Percentiles rank a stretch among this genome's conserved stretches.
phyloP scores from a whole-genome alignment of 352 stramenopile genomes.

The Globisporangium cederbergense region DNA sequence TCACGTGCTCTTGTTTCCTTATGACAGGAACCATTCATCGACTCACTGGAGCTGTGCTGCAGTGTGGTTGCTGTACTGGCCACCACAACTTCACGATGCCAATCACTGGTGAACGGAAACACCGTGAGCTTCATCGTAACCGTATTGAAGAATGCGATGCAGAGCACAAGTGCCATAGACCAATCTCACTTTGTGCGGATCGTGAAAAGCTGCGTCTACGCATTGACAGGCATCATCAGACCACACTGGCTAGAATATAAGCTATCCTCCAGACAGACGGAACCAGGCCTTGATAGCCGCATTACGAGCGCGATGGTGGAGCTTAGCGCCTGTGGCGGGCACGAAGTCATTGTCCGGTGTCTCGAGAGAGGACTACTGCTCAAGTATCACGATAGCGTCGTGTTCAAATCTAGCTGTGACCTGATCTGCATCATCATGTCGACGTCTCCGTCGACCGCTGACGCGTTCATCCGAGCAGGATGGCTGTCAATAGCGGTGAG shows the following conservation, averaged over 20 bases:
- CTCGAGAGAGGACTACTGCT: conserved; percentile 20
- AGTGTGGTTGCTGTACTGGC: conserved; percentile 31
- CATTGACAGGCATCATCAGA: conserved; percentile 22
- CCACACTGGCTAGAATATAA: neutral
- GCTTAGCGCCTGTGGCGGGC: conserved; percentile 16
- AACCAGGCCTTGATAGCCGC: neutral
- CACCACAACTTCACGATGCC: conserved; percentile 13
- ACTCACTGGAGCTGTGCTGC: conserved; percentile 35
- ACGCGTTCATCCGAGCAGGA: conserved; percentile 5
- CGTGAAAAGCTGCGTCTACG: conserved; percentile 29
- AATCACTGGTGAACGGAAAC: conserved; percentile 16
- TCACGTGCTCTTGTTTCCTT: neutral
- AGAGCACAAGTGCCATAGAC: conserved; percentile 20
- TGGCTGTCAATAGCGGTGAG: conserved; percentile 9
- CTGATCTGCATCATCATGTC: conserved; percentile 11
- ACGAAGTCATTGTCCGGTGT: conserved; percentile 22
- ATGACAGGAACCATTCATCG: conserved; percentile 28
- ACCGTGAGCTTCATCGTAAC: conserved; percentile 19
- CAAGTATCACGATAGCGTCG: conserved; percentile 6
- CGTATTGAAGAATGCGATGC: conserved; percentile 24
- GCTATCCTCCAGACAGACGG: neutral
- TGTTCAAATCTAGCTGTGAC: conserved; percentile 18
- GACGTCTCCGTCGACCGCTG: neutral
- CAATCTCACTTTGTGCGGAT: conserved; percentile 30
- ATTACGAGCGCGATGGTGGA: neutral